A percentile compares a stretch with the other conserved stretches of the same genome.
Evolutionary conservation across 495 filamentous ascomycete species (phyloP).

Genomic region (Annulohypoxylon stygium): DNA sequence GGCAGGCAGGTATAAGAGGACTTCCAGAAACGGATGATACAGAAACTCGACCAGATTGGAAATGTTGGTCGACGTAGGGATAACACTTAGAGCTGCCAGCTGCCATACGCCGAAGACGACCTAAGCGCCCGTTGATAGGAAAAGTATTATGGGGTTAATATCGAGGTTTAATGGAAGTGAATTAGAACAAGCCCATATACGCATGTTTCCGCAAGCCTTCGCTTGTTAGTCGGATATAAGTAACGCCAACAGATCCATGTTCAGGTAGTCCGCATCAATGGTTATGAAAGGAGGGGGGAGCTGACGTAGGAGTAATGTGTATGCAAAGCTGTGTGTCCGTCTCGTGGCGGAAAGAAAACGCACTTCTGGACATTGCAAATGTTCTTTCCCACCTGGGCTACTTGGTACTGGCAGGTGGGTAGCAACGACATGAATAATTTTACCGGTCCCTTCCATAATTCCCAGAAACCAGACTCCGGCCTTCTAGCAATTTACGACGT

Average conservation of each 20-base stretch:
- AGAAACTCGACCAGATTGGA: neutral
- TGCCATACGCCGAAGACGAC: constrained; percentile 8
- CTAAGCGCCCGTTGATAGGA: constrained; percentile 8
- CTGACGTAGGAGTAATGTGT: constrained; percentile 19
- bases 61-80: constrained; percentile 31
- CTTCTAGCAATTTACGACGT: constrained; percentile 13
- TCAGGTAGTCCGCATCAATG: neutral
- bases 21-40: neutral
- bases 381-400: neutral
- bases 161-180: constrained; percentile 25
- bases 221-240: constrained; percentile 35
- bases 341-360: constrained; percentile 8
- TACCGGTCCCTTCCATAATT: constrained; percentile 22
- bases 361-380: neutral
- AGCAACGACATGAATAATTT: constrained; percentile 18
- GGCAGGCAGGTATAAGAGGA: neutral
- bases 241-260: constrained; percentile 23
- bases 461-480: constrained; percentile 10
- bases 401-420: neutral
- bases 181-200: constrained; percentile 26
- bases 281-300: constrained; percentile 13
- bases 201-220: constrained; percentile 41
- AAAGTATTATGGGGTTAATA: constrained; percentile 17
- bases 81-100: constrained; percentile 15
- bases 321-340: constrained; percentile 12